Evolutionary conservation across 2,329 filamentous ascomycete species (phyloP).

Genomic region (Cercospora sojina): DNA sequence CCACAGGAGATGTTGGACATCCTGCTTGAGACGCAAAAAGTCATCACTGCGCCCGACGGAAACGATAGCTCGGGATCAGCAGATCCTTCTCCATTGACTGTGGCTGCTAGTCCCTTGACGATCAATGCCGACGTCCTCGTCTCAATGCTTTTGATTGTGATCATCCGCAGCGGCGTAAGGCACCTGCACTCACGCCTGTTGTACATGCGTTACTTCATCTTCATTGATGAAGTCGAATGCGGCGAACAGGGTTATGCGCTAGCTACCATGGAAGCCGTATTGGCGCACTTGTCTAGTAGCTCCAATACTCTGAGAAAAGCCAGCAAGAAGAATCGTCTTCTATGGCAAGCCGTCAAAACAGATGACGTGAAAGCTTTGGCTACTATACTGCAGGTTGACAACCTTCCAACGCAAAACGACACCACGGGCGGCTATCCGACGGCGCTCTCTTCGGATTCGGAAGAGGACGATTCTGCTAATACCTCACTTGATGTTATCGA

Average conservation of each 20-base stretch:
- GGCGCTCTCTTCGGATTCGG: slow-evolving; percentile 23
- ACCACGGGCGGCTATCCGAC: slow-evolving; percentile 24
- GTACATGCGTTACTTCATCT: slow-evolving; percentile 98
- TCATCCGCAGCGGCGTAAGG: slow-evolving; percentile 84
- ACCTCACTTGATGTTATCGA: slow-evolving; percentile 1
- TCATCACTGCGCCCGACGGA: slow-evolving; percentile 60
- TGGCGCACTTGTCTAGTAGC: slow-evolving; percentile 81
- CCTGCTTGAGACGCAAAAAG: slow-evolving; percentile 76
- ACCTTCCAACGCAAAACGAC: slow-evolving; percentile 19
- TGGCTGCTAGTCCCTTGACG: slow-evolving; percentile 54
- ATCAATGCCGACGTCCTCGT: slow-evolving; percentile 90
- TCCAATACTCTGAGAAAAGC: slow-evolving; percentile 78
- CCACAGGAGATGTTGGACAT: slow-evolving; percentile 88
- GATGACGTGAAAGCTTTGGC: slow-evolving; percentile 74
- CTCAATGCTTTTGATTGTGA: slow-evolving; percentile 83
- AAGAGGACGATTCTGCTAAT: slow-evolving; percentile 22
- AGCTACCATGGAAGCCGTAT: slow-evolving; percentile 91
- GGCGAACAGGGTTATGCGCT: slow-evolving; percentile 95
- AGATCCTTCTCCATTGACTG: slow-evolving; percentile 42
- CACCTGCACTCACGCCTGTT: slow-evolving; percentile 82
- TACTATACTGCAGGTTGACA: slow-evolving; percentile 70
- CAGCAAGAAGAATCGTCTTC: slow-evolving; percentile 76
- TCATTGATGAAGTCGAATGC: slow-evolving; percentile 94
- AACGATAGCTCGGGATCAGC: slow-evolving; percentile 35
- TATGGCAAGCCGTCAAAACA: slow-evolving; percentile 84